A percentile compares a stretch with the other conserved stretches of the same genome.
Conservation (phyloP, 257 asterid genomes). For the Solanum corneliomulleri region DNA sequence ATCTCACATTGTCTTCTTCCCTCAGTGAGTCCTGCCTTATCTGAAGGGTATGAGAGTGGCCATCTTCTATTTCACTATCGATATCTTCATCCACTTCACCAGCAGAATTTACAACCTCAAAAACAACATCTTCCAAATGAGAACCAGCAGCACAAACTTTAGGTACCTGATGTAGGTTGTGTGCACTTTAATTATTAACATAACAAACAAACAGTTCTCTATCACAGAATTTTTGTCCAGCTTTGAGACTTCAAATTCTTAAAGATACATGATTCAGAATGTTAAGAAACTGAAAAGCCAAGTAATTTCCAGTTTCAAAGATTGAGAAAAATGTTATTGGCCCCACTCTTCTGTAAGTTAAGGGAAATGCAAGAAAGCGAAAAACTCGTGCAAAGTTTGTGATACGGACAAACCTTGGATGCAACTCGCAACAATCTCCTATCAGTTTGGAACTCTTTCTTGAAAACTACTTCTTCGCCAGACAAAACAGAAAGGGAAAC, state of each 20-base stretch:
- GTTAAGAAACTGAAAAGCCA: neutral
- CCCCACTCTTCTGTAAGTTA: neutral
- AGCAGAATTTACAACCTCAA: conserved; percentile 33
- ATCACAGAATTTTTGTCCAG: neutral
- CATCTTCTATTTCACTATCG: conserved; percentile 31
- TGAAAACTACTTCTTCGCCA: conserved; percentile 9
- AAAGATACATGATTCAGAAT: neutral
- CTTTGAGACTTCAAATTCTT: neutral
- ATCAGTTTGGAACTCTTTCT: conserved; percentile 28
- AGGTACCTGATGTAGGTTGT: conserved; percentile 29
- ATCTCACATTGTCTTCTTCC: conserved; percentile 29
- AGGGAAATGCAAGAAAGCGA: neutral
- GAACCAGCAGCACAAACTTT: conserved; percentile 37
- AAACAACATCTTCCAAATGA: conserved; percentile 33
- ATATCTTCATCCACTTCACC: conserved; percentile 48
- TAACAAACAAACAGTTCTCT: neutral
- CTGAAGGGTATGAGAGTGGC: conserved; percentile 39
- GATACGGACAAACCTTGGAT: conserved; percentile 20
- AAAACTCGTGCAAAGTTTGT: neutral
- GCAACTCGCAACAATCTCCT: conserved; percentile 31
- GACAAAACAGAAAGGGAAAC: conserved; percentile 29
- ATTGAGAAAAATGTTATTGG: neutral
- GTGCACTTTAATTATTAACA: neutral
- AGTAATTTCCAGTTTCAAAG: neutral
- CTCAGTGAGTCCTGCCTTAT: conserved; percentile 24